phyloP scores from a whole-genome alignment of 495 filamentous ascomycete genomes.

The Penicillium samsonianum region DNA sequence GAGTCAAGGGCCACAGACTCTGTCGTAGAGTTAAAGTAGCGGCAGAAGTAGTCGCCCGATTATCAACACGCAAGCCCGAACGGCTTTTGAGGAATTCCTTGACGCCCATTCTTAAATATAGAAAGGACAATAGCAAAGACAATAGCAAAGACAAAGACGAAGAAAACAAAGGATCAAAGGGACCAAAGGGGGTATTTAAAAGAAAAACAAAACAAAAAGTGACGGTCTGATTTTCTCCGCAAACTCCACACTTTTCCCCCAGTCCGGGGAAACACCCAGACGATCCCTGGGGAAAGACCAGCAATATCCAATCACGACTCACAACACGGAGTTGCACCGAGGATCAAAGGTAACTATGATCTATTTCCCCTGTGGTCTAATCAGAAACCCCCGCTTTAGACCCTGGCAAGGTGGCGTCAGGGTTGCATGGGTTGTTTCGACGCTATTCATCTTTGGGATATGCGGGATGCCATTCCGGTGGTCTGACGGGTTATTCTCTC shows the following conservation, averaged over 20 bases:
- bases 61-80: slow-evolving; percentile 38
- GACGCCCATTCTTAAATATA: slow-evolving; percentile 27
- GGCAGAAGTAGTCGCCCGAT: slow-evolving; percentile 55
- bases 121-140: not conserved
- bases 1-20: slow-evolving; percentile 51
- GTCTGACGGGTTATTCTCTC: not conserved
- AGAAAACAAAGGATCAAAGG: not conserved
- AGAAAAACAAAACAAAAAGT: slow-evolving; percentile 5
- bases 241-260: slow-evolving; percentile 13
- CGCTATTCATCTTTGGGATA: not conserved
- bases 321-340: slow-evolving; percentile 1
- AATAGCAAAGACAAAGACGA: not conserved
- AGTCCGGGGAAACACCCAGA: slow-evolving; percentile 10
- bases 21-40: slow-evolving; percentile 60
- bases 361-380: not conserved
- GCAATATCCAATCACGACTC: not conserved
- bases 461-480: slow-evolving; percentile 8
- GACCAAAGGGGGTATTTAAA: slow-evolving; percentile 1
- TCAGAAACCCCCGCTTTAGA: not conserved
- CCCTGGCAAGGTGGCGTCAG: slow-evolving; percentile 7
- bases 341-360: not conserved
- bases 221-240: slow-evolving; percentile 4
- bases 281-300: slow-evolving; percentile 8
- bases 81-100: slow-evolving; percentile 35
- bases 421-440: slow-evolving; percentile 3